Percentiles rank a stretch among this genome's conserved stretches.
phyloP scores from a whole-genome alignment of 495 filamentous ascomycete genomes.

The Penicillium paxilli region DNA sequence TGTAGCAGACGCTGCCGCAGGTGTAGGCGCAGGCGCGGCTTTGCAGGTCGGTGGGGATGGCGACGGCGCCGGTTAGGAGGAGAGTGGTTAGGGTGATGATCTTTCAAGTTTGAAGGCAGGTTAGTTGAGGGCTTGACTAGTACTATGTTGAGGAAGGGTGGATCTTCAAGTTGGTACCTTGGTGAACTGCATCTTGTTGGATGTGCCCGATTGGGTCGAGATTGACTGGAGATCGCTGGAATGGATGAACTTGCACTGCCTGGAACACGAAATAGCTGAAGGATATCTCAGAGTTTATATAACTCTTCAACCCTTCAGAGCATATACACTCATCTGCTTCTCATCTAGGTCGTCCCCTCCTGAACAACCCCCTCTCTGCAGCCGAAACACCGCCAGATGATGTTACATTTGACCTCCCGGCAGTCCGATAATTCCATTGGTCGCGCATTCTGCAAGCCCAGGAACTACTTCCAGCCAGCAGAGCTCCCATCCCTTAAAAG shows the following conservation, averaged over 20 bases:
- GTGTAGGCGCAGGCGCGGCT: slow-evolving; percentile 49
- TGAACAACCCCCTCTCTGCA: not conserved
- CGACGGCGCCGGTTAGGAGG: slow-evolving; percentile 37
- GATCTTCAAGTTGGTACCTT: slow-evolving; percentile 25
- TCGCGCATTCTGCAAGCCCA: not conserved
- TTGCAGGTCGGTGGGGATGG: slow-evolving; percentile 46
- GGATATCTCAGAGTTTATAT: not conserved
- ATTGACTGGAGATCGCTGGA: not conserved
- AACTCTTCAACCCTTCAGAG: not conserved
- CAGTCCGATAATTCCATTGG: slow-evolving; percentile 10
- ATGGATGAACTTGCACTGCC: not conserved
- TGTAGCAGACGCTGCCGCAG: slow-evolving; percentile 55
- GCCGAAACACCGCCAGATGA: slow-evolving; percentile 2
- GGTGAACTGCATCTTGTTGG: slow-evolving; percentile 28
- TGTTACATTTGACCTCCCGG: slow-evolving; percentile 19
- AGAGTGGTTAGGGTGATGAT: slow-evolving; percentile 26
- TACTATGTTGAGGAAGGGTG: not conserved
- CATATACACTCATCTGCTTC: not conserved
- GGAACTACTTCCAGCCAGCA: not conserved
- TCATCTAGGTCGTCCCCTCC: not conserved
- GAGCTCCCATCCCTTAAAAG: slow-evolving; percentile 8
- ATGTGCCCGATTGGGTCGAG: not conserved
- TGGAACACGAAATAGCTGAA: not conserved
- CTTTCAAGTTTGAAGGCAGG: slow-evolving; percentile 9
- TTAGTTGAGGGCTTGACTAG: too few relatives aligned